Conservation (phyloP, 768 basidiomycete genomes). For the Leccinum aurantiacum region DNA sequence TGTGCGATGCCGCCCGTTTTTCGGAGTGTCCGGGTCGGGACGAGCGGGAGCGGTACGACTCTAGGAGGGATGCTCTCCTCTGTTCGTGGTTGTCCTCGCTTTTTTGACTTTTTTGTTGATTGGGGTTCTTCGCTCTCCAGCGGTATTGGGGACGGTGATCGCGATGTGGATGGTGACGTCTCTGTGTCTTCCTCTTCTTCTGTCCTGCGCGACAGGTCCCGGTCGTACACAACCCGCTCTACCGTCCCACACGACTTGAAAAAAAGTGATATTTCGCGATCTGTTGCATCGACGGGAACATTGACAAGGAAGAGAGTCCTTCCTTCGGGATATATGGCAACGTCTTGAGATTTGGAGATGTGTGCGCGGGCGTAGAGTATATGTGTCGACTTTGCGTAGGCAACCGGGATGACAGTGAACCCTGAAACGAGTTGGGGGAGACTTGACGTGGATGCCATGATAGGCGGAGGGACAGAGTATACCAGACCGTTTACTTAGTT, state of each 20-base stretch:
- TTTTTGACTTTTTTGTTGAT: slow-evolving; percentile 31
- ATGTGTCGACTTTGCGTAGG: slow-evolving; percentile 51
- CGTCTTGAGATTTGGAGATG: slow-evolving; percentile 42
- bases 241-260: slow-evolving; percentile 78
- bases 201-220: slow-evolving; percentile 35
- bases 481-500: too few species aligned
- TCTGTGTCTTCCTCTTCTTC: slow-evolving; percentile 22
- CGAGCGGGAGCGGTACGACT: slow-evolving; percentile 59
- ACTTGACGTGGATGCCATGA: slow-evolving; percentile 9
- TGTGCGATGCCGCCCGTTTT: slow-evolving; percentile 71
- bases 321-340: slow-evolving; percentile 42
- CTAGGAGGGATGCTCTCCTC: slow-evolving; percentile 40
- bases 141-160: neutral
- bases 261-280: slow-evolving; percentile 72
- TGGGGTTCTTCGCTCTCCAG: slow-evolving; percentile 13
- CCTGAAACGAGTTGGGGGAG: slow-evolving; percentile 33
- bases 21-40: slow-evolving; percentile 53
- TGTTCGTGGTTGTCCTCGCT: slow-evolving; percentile 26
- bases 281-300: slow-evolving; percentile 84
- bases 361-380: slow-evolving; percentile 79
- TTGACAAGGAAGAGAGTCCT: slow-evolving; percentile 89
- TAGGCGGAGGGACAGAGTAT: neutral
- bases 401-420: slow-evolving; percentile 39
- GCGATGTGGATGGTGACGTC: neutral
- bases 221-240: slow-evolving; percentile 70